Percentiles rank a stretch among this genome's conserved stretches.
Conservation (phyloP, 176 grass and related monocot genomes). For the Cocos nucifera region DNA sequence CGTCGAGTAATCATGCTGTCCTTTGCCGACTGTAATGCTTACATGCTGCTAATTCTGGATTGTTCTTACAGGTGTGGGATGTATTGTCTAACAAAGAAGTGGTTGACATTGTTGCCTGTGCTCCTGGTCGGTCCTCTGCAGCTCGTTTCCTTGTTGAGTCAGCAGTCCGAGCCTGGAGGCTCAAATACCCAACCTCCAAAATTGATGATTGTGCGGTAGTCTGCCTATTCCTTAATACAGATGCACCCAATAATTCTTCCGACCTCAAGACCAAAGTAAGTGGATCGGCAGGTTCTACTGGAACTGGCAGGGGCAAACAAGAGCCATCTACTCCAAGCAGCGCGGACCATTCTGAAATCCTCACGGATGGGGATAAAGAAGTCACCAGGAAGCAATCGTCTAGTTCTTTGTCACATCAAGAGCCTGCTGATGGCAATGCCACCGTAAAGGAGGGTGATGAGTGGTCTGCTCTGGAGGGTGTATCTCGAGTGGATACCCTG, state of each 20-base stretch:
- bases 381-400: conserved; percentile 4
- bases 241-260: conserved; percentile 4
- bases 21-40: too few relatives aligned
- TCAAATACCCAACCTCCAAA: conserved; percentile 63
- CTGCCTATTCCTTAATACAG: conserved; percentile 44
- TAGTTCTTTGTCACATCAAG: not conserved
- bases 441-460: conserved; percentile 33
- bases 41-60: too few relatives aligned
- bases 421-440: conserved; percentile 23
- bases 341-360: not conserved
- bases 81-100: conserved; percentile 68
- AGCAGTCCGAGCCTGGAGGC: conserved; percentile 45
- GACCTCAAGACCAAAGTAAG: not conserved
- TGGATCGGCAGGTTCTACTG: conserved; percentile 14
- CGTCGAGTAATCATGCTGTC: too few relatives aligned
- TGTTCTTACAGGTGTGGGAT: conserved; percentile 59
- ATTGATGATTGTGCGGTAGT: conserved; percentile 61
- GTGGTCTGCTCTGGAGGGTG: conserved; percentile 31
- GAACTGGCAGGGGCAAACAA: conserved; percentile 13
- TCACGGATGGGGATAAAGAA: not conserved
- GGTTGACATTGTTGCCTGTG: conserved; percentile 43
- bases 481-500: conserved; percentile 45
- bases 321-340: conserved; percentile 11
- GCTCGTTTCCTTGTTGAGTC: conserved; percentile 42
- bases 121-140: conserved; percentile 27